phyloP scores from a whole-genome alignment of 495 filamentous ascomycete species.

The Cercophora sp. region DNA sequence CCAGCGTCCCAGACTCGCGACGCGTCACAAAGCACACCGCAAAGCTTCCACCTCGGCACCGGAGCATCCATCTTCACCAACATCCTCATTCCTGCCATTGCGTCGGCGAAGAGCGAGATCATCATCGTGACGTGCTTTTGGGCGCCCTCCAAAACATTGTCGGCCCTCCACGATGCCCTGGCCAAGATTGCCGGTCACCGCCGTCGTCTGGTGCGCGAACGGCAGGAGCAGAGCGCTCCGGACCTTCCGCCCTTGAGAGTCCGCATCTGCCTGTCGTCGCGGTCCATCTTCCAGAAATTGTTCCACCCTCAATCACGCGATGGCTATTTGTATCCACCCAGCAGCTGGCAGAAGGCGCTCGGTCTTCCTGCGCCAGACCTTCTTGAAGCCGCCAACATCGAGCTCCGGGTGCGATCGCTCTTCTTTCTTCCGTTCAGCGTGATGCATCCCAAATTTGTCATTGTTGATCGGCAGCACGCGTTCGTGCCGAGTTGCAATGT shows the following conservation, averaged over 20 bases:
- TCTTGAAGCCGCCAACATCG: constrained; percentile 49
- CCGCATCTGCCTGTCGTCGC: constrained; percentile 56
- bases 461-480: constrained; percentile 59
- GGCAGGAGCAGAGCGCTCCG: constrained; percentile 7
- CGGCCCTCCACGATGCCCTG: constrained; percentile 46
- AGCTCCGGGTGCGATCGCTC: constrained; percentile 62
- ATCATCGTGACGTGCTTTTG: constrained; percentile 77
- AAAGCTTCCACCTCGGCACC: constrained; percentile 53
- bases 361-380: constrained; percentile 53
- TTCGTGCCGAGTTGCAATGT: constrained; percentile 69
- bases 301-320: constrained; percentile 54
- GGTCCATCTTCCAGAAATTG: constrained; percentile 63
- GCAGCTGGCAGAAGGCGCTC: constrained; percentile 51
- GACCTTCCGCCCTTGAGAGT: constrained; percentile 15
- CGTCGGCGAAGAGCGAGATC: constrained; percentile 54
- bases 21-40: constrained; percentile 40
- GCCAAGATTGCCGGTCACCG: constrained; percentile 45
- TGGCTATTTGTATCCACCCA: constrained; percentile 55
- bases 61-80: constrained; percentile 52
- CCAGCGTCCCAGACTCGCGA: no score
- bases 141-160: constrained; percentile 55
- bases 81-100: constrained; percentile 52
- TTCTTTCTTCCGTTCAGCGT: constrained; percentile 72
- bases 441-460: constrained; percentile 72
- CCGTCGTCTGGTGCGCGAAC: constrained; percentile 16